Conservation (phyloP, 176 grass and related monocot species). For the Musa schizocarpa region DNA sequence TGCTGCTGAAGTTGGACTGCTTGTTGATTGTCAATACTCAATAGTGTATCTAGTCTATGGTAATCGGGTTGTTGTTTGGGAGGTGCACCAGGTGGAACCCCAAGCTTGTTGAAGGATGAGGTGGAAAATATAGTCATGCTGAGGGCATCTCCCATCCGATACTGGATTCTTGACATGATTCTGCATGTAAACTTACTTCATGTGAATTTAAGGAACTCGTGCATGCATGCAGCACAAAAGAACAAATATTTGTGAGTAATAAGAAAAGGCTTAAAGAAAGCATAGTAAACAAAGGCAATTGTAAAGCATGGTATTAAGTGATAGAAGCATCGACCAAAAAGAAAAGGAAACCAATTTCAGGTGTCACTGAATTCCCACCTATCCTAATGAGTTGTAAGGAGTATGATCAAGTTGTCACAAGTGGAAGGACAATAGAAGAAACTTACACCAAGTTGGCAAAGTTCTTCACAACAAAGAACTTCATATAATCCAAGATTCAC, state of each 20-base stretch:
- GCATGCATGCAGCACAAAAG: constrained; percentile 19
- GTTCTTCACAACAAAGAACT: neutral
- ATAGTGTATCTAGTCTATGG: constrained; percentile 66
- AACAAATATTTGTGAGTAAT: constrained; percentile 18
- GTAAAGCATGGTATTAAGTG: neutral
- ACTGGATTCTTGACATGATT: constrained; percentile 52
- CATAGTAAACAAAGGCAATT: constrained; percentile 32
- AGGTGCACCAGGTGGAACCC: constrained; percentile 35
- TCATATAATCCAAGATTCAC: neutral
- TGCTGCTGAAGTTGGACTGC: constrained; percentile 34
- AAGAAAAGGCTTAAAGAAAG: constrained; percentile 35
- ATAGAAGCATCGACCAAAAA: constrained; percentile 40
- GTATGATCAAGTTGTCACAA: neutral
- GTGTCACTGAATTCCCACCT: constrained; percentile 57
- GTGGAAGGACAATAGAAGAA: neutral
- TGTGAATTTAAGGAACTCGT: constrained; percentile 33
- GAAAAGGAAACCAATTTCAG: constrained; percentile 32
- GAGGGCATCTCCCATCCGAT: constrained; percentile 64
- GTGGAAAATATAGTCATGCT: constrained; percentile 25
- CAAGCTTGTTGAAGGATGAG: neutral
- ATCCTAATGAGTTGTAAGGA: constrained; percentile 10
- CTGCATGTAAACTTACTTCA: constrained; percentile 61
- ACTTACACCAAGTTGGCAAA: neutral
- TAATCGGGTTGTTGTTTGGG: neutral
- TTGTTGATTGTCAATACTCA: constrained; percentile 79